A percentile compares a stretch with the other conserved stretches of the same genome.
Evolutionary conservation across 208 protist genomes (phyloP).

Genomic region (Crithidia brevicula): DNA sequence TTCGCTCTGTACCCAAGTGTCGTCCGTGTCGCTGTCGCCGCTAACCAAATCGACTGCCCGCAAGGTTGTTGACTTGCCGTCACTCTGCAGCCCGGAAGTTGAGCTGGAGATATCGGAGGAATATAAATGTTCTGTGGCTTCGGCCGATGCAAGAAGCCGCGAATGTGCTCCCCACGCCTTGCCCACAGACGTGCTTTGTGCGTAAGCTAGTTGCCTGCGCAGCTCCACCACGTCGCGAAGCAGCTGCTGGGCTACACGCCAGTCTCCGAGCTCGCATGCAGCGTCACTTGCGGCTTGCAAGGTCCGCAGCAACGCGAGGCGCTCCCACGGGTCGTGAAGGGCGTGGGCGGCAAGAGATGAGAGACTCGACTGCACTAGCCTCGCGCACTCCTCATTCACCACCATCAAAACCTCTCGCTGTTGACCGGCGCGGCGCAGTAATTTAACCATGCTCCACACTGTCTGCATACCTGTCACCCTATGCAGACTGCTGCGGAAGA

Average conservation of each 20-base stretch:
- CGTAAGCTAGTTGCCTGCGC: constrained; percentile 22
- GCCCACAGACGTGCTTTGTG: neutral
- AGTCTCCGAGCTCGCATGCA: constrained; percentile 53
- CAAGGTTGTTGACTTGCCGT: no score
- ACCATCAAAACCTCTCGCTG: constrained; percentile 1
- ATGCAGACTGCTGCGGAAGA: constrained; percentile 51
- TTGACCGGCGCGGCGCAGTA: constrained; percentile 36
- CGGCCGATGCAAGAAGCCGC: no score
- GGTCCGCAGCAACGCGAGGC: constrained; percentile 23
- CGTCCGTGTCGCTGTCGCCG: neutral
- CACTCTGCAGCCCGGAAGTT: no score
- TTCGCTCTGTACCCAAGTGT: constrained; percentile 1
- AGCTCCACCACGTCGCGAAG: constrained; percentile 32
- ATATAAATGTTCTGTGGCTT: no score
- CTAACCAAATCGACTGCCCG: neutral
- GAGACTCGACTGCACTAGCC: constrained; percentile 15
- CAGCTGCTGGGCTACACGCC: constrained; percentile 44
- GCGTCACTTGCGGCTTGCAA: constrained; percentile 37
- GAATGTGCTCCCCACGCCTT: constrained; percentile 19
- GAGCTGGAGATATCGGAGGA: no score
- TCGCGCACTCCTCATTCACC: constrained; percentile 33
- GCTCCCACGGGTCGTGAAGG: constrained; percentile 6
- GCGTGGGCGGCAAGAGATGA: constrained; percentile 12
- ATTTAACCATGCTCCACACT: constrained; percentile 42
- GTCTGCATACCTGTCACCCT: constrained; percentile 47